Evolutionary conservation across 1,284 basidiomycete genomes (phyloP), one percentile per base, ranked within the genome.

Genomic region (Waitea zeae): DNA sequence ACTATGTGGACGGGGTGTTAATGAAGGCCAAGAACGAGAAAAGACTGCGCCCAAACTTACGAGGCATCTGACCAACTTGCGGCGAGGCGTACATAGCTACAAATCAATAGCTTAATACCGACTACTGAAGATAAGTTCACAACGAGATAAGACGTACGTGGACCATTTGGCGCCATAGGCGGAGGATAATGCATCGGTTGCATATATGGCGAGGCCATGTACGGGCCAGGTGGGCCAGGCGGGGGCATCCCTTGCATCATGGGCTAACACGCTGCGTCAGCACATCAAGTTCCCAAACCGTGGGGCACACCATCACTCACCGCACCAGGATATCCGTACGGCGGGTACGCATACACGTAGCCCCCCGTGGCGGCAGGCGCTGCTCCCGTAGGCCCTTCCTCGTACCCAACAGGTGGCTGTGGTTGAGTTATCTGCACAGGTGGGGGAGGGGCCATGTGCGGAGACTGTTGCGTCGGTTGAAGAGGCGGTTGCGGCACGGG

Each of bases 41-140:
- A 14, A 13, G 6, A 9, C 4, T 14, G n/a, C 6, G 29, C 7
- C 13, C 4, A 13, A 13, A 64, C 80, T 43, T 54, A 83, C 79
- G 80, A 40, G 77, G 80, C 75, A 86, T 82, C 48, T 79, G 78
- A 30, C 70, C 72, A 78, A 83, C 82, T n/a, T n/a, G n/a, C 34
- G 77, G 73, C 24, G 73, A 64, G 33, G 66, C 62, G 45, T 84
- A 86, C 78, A 86, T 84, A n/a, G 73, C 78, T 76, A 37, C 36
- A 20, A 34, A 17, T 35, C 12, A 36, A 35, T 27, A 24, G 22
- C 26, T 34, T 29, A 36, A 31, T 20, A 15, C 30, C 31, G 15
- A 19, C 17, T 30, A 13, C 34, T 17, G 20, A 20, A 19, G 30
- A 24, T 17, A 22, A 14, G 17, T 45, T 48, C 13, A 35, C 4